phyloP scores from a whole-genome alignment of 2,329 filamentous ascomycete species.

The Sclerotinia minor region DNA sequence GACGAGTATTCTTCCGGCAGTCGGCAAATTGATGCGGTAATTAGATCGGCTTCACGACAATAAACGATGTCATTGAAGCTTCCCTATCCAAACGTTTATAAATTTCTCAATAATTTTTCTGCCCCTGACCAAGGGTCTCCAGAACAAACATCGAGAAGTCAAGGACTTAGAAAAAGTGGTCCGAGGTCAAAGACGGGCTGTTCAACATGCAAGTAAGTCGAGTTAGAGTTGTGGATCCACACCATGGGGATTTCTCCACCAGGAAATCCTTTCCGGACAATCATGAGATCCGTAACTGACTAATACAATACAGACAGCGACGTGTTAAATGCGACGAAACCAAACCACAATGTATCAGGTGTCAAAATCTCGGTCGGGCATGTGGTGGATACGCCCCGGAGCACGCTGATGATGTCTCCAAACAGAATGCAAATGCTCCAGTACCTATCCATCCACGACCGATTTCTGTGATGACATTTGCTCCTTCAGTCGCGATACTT shows the following conservation, averaged over 20 bases:
- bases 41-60: constrained; percentile 28
- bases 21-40: constrained; percentile 29
- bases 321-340: constrained; percentile 43
- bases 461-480: constrained; percentile 38
- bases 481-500: constrained; percentile 38
- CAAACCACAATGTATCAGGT: constrained; percentile 41
- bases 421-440: constrained; percentile 31
- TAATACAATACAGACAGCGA: constrained; percentile 37
- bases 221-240: constrained; percentile 14
- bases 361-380: constrained; percentile 41
- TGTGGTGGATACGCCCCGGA: constrained; percentile 42
- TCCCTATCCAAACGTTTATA: constrained; percentile 42
- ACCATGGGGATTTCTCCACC: constrained; percentile 17
- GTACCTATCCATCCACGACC: constrained; percentile 40
- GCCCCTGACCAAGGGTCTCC: constrained; percentile 40
- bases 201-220: constrained; percentile 41
- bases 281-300: constrained; percentile 23
- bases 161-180: constrained; percentile 42
- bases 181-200: constrained; percentile 42
- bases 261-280: constrained; percentile 13
- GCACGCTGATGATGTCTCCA: constrained; percentile 35
- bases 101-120: constrained; percentile 42
- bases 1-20: constrained; percentile 18
- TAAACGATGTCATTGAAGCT: constrained; percentile 39
- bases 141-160: constrained; percentile 40